Evolutionary conservation across 371 early-diverging fungal species (phyloP).

Genomic region (Mucor lusitanicus): DNA sequence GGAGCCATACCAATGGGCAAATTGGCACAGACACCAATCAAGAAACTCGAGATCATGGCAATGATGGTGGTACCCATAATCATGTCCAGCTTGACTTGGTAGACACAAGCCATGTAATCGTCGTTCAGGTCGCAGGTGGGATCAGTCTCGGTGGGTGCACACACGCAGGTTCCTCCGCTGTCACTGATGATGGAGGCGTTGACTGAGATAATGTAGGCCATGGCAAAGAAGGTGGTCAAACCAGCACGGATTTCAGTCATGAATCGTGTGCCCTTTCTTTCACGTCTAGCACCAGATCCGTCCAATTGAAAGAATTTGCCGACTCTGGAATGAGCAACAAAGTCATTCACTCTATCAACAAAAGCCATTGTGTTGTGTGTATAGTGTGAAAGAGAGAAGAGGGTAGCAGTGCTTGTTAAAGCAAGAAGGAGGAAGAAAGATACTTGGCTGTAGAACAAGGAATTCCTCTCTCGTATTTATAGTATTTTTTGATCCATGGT

Average conservation of each 20-base stretch:
- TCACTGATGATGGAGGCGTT: conserved; percentile 79
- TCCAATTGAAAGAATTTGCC: conserved; percentile 72
- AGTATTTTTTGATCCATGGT: not conserved
- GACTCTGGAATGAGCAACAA: conserved; percentile 53
- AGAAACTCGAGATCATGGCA: conserved; percentile 63
- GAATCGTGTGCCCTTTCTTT: conserved; percentile 63
- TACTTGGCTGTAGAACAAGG: not conserved
- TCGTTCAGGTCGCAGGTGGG: conserved; percentile 46
- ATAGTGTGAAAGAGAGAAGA: not conserved
- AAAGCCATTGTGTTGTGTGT: conserved; percentile 21
- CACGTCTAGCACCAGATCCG: conserved; percentile 54
- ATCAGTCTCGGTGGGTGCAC: conserved; percentile 48
- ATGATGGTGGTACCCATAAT: conserved; percentile 74
- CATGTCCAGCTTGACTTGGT: conserved; percentile 64
- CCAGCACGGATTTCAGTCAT: conserved; percentile 74
- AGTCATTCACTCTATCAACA: conserved; percentile 49
- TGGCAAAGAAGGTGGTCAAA: conserved; percentile 48
- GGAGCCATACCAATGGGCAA: conserved; percentile 80
- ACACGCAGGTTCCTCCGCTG: conserved; percentile 76
- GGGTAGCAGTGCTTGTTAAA: not conserved
- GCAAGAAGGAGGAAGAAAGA: not conserved
- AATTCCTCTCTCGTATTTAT: not conserved
- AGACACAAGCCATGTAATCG: conserved; percentile 64
- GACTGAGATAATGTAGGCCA: conserved; percentile 53
- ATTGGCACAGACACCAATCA: conserved; percentile 75